phyloP scores from a whole-genome alignment of 495 filamentous ascomycete species.

The Pseudotulostoma volvatum region DNA sequence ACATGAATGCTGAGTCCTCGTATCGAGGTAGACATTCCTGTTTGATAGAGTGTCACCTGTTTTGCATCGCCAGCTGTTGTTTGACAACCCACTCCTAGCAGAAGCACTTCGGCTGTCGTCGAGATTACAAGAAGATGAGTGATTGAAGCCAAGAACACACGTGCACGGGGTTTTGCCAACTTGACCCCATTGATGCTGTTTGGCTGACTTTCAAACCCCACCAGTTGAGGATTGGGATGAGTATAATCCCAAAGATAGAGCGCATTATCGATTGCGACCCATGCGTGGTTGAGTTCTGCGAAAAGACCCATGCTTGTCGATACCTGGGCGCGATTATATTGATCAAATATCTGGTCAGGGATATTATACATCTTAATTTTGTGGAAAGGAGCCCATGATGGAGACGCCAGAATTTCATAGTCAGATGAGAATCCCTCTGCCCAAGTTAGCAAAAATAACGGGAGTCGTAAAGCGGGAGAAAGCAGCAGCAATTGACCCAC shows the following conservation, averaged over 20 bases:
- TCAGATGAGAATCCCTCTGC: constrained; percentile 76
- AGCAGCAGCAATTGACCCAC: constrained; percentile 37
- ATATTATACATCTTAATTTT: constrained; percentile 66
- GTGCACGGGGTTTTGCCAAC: constrained; percentile 56
- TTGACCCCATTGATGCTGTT: constrained; percentile 75
- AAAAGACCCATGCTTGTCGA: constrained; percentile 85
- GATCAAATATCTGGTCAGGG: constrained; percentile 74
- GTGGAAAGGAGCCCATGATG: constrained; percentile 80
- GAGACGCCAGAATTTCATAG: constrained; percentile 53
- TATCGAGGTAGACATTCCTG: constrained; percentile 58
- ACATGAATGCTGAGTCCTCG: constrained; percentile 55
- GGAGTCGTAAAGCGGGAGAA: not conserved
- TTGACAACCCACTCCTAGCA: constrained; percentile 61
- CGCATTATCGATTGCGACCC: constrained; percentile 88
- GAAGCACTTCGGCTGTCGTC: constrained; percentile 63
- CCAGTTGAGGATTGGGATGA: constrained; percentile 66
- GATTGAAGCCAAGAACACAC: constrained; percentile 72
- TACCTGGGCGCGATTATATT: constrained; percentile 70
- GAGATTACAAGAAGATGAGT: constrained; percentile 78
- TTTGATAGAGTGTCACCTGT: constrained; percentile 63
- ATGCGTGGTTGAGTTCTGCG: constrained; percentile 82
- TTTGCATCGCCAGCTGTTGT: constrained; percentile 43
- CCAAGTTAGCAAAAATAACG: constrained; percentile 5
- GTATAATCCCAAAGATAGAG: constrained; percentile 98
- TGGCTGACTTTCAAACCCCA: constrained; percentile 78